Conservation (phyloP, 768 basidiomycete species). For the Tylopilus plumbeoviolaceoides region DNA sequence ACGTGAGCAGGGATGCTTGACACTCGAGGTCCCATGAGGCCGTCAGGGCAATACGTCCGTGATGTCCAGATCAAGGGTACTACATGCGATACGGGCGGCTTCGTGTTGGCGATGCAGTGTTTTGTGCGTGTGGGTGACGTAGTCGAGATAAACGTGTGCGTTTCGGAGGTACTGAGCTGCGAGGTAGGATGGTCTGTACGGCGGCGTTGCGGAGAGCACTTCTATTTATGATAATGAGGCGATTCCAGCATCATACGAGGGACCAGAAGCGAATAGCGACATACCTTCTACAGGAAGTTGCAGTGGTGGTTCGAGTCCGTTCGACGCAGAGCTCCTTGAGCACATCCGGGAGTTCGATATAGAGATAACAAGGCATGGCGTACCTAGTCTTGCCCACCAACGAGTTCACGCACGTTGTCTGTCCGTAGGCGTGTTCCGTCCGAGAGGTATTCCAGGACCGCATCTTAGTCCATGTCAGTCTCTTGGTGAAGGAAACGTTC, state of each 20-base stretch:
- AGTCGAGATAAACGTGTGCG: too few relatives aligned
- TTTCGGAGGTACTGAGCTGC: too few relatives aligned
- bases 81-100: too few relatives aligned
- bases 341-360: conserved; percentile 66
- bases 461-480: conserved; percentile 64
- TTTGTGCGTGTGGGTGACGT: too few relatives aligned
- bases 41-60: too few relatives aligned
- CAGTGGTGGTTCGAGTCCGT: too few relatives aligned
- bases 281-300: conserved; percentile 72
- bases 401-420: conserved; percentile 72
- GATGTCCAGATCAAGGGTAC: too few relatives aligned
- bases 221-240: background rate
- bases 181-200: too few relatives aligned
- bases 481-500: conserved; percentile 70
- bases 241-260: background rate
- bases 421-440: conserved; percentile 72
- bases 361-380: conserved; percentile 47
- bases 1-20: too few relatives aligned
- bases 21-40: too few relatives aligned
- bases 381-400: conserved; percentile 73
- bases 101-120: too few relatives aligned
- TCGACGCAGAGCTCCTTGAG: conserved; percentile 56
- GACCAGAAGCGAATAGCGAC: conserved; percentile 7
- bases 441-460: conserved; percentile 71
- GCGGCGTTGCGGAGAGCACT: too few relatives aligned